A percentile compares a stretch with the other conserved stretches of the same genome.
Conservation (phyloP, 345 rosid species). For the Melaleuca quinquenervia region DNA sequence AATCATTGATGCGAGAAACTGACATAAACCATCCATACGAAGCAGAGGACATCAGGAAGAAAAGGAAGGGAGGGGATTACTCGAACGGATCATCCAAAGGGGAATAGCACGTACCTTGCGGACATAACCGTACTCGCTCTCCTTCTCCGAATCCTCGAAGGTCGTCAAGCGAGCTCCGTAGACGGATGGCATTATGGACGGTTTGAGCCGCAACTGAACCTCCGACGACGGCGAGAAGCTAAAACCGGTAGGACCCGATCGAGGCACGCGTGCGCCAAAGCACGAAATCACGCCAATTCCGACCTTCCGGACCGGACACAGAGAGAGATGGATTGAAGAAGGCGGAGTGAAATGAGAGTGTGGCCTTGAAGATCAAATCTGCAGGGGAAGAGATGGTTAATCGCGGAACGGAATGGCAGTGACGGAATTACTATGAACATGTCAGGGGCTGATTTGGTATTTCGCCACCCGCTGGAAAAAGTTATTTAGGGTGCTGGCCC, state of each 20-base stretch:
- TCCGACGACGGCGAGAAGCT: background rate
- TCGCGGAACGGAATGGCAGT: background rate
- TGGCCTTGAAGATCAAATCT: background rate
- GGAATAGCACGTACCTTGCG: constrained; percentile 52
- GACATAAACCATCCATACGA: background rate
- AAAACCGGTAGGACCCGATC: background rate
- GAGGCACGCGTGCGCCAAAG: background rate
- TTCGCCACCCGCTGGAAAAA: background rate
- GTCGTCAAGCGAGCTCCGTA: constrained; percentile 86
- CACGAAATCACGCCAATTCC: background rate
- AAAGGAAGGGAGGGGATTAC: background rate
- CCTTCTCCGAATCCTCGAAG: constrained; percentile 93
- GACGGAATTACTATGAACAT: background rate
- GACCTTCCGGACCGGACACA: background rate
- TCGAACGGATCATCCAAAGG: no score
- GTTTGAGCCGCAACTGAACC: background rate
- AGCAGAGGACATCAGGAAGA: background rate
- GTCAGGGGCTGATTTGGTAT: background rate
- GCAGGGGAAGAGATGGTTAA: background rate
- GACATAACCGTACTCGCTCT: constrained; percentile 98
- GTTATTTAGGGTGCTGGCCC: background rate
- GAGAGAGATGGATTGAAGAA: background rate
- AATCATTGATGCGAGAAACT: background rate
- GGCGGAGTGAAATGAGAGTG: background rate
- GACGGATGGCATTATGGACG: constrained; percentile 16